Conservation (phyloP, 495 filamentous ascomycete species). For the Neurospora sublineolata region DNA sequence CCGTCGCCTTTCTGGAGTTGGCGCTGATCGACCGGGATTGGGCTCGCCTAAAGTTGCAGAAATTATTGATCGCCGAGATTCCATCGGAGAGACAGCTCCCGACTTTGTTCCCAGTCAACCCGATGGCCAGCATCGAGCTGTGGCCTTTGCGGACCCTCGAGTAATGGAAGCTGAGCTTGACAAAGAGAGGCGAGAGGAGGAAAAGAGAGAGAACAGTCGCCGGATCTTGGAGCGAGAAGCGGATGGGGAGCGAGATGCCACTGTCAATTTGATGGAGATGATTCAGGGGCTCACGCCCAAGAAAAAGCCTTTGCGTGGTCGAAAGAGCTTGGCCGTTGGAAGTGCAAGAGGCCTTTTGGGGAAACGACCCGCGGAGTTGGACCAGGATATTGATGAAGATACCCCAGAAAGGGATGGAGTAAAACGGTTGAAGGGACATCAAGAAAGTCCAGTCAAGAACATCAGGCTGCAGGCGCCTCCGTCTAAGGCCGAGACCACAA, state of each 20-base stretch:
- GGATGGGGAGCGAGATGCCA: constrained; percentile 46
- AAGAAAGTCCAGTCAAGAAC: constrained; percentile 69
- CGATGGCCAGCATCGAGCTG: constrained; percentile 24
- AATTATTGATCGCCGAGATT: constrained; percentile 59
- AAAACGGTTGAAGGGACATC: constrained; percentile 57
- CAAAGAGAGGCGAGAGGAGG: constrained; percentile 51
- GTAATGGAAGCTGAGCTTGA: constrained; percentile 60
- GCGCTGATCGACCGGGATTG: constrained; percentile 61
- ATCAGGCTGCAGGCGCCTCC: constrained; percentile 55
- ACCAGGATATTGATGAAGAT: constrained; percentile 49
- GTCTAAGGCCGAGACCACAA: constrained; percentile 48
- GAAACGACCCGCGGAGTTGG: constrained; percentile 62
- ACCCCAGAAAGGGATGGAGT: constrained; percentile 49
- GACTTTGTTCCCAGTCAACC: constrained; percentile 44
- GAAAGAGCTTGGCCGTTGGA: constrained; percentile 68
- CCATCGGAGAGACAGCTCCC: constrained; percentile 54
- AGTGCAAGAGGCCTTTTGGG: constrained; percentile 64
- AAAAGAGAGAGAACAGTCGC: constrained; percentile 48
- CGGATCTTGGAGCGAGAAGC: constrained; percentile 39
- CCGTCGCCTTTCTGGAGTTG: constrained; percentile 57
- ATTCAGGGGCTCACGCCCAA: constrained; percentile 69
- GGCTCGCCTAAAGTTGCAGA: constrained; percentile 68
- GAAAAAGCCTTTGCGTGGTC: constrained; percentile 52
- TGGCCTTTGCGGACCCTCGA: constrained; percentile 57
- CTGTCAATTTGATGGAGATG: constrained; percentile 58